Percentiles rank a stretch among this genome's conserved stretches.
Conservation (phyloP, 257 asterid species). For the Mentha longifolia region DNA sequence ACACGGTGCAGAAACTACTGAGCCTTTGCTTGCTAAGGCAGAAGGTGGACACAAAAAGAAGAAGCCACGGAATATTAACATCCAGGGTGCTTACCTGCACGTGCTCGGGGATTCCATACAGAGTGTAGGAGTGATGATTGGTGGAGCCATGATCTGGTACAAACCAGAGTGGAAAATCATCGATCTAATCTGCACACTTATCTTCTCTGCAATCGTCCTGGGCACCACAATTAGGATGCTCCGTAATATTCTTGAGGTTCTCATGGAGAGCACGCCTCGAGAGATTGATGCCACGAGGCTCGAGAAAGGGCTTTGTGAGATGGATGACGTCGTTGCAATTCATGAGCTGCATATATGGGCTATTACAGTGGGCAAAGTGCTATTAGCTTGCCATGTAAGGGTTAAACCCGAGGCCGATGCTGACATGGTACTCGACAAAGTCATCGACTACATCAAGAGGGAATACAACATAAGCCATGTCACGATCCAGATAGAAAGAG, state of each 20-base stretch:
- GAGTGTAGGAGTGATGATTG: constrained; percentile 95
- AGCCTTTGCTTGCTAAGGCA: constrained; percentile 54
- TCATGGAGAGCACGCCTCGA: constrained; percentile 95
- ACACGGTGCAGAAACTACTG: constrained; percentile 42
- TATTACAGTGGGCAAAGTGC: constrained; percentile 81
- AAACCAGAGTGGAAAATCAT: constrained; percentile 87
- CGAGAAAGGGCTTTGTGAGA: constrained; percentile 81
- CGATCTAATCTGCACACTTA: constrained; percentile 82
- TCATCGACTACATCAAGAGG: constrained; percentile 68
- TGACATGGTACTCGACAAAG: constrained; percentile 78
- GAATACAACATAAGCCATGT: constrained; percentile 88
- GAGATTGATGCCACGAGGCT: constrained; percentile 84
- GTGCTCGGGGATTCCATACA: constrained; percentile 91
- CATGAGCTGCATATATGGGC: constrained; percentile 98
- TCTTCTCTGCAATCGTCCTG: constrained; percentile 69
- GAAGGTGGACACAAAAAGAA: constrained; percentile 36
- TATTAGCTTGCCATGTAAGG: constrained; percentile 87
- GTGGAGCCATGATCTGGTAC: constrained; percentile 87
- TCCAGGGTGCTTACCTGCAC: constrained; percentile 96
- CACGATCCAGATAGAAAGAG: constrained; percentile 89
- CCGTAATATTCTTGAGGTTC: constrained; percentile 75
- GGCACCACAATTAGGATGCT: constrained; percentile 82
- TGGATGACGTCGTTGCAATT: constrained; percentile 84
- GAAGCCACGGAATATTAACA: constrained; percentile 66
- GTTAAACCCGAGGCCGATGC: constrained; percentile 80